These are phyloP conservation scores for Phyllosticta paracitricarpa DNA, from an alignment of 2,329 filamentous ascomycete species.

Conservation along the genomic window DNA sequence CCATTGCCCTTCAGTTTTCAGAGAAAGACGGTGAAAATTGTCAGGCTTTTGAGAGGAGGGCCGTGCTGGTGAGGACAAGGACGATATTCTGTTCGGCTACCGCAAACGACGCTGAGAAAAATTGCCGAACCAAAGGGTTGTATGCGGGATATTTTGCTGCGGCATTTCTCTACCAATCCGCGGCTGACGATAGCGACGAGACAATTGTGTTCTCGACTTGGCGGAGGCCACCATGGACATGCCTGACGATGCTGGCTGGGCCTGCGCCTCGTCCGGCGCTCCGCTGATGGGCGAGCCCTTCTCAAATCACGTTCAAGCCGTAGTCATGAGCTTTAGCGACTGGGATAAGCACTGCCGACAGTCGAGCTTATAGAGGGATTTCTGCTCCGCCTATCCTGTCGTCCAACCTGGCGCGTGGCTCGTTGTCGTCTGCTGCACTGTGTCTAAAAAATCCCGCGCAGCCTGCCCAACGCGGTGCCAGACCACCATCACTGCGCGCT, in stretches of 20 bases:
- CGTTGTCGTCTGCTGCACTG: not conserved
- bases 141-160: not conserved
- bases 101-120: not conserved
- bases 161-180: constrained; percentile 7
- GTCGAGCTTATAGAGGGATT: not conserved
- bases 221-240: not conserved
- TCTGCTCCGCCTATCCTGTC: not conserved
- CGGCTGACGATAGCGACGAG: not conserved
- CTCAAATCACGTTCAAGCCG: not conserved
- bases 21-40: not conserved
- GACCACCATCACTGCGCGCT: not conserved
- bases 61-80: too few relatives aligned
- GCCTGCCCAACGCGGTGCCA: not conserved
- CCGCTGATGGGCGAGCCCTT: not conserved
- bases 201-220: not conserved
- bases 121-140: not conserved
- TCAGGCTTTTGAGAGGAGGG: not conserved
- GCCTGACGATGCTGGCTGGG: not conserved
- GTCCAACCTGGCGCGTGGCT: not conserved
- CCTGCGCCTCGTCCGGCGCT: not conserved
- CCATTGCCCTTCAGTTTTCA: not conserved
- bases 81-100: not conserved
- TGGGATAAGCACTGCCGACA: not conserved
- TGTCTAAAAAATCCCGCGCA: not conserved
- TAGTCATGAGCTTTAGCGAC: not conserved